Base-by-base conservation (phyloP, 306 rosid species). In the Begonia masoniana region DNA sequence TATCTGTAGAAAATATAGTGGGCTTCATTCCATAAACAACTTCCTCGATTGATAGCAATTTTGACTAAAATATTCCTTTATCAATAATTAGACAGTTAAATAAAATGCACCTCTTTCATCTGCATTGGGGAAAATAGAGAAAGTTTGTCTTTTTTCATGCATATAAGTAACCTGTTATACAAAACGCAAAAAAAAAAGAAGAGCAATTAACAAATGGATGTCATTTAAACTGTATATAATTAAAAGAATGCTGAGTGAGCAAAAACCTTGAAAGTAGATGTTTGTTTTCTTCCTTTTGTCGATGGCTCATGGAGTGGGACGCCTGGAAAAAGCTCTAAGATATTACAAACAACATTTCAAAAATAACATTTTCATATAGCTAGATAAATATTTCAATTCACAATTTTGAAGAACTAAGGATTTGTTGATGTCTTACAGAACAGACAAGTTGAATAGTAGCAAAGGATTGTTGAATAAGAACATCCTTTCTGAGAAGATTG, bases 151-250 rank as follows among this genome's bases (percentile, higher is more conserved):
- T 70, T 70, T 77, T 71, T 91, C 47, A 67, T 71, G 53, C 41
- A 68, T 62, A 73, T 78, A 63, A 91, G 80, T 62, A 86, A 75
- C 58, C 99, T 91, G 79, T 50, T 41, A 74, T 10, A 42, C 67
- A 62, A 68, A 60, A 59, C n/a, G 55, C 55, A 68, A 71, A 64
- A 36, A 35, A 4, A 15, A 50, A n/a, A n/a, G n/a, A n/a, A 52
- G 43, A 64, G 57, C 56, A 45, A 59, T 49, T 81, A 54, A 77
- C 66, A 7, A 49, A 71, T 13, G 5, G 24, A 59, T 10, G 51
- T 14, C 15, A 41, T 47, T 61, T 23, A 42, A 56, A 43, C 41
- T 49, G 51, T 43, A 50, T 21, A 42, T 15, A 43, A 51, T 61
- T 9, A 57, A 15, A 31, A 24, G 46, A 23, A 56, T 10, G 10